Evolutionary conservation across 371 early-diverging fungal genomes (phyloP).

Genomic region (Chytridium lagenaria): DNA sequence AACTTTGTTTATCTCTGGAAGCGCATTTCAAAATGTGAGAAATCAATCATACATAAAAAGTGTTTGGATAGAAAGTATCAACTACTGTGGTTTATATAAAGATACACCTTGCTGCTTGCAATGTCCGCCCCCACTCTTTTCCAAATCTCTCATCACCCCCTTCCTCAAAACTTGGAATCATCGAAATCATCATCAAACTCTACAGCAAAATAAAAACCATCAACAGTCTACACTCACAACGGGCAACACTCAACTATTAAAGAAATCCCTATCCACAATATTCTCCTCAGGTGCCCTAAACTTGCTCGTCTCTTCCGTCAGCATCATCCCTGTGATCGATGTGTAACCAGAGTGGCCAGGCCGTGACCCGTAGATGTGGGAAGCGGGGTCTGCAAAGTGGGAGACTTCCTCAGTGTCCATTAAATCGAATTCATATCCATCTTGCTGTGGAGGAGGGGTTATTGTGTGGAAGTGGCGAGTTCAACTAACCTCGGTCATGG

Average conservation of each 20-base stretch:
- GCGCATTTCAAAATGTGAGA: too few relatives aligned
- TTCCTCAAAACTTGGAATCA: neutral
- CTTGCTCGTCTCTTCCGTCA: slow-evolving; percentile 5
- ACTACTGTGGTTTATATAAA: too few relatives aligned
- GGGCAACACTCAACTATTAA: slow-evolving; percentile 29
- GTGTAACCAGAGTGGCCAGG: neutral
- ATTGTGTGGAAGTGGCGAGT: neutral
- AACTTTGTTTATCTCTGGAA: too few relatives aligned
- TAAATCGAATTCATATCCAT: slow-evolving; percentile 10
- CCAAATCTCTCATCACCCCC: too few relatives aligned
- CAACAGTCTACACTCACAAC: neutral
- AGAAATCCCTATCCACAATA: slow-evolving; percentile 34
- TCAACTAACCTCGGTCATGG: neutral
- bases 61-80: too few relatives aligned
- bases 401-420: slow-evolving; percentile 12
- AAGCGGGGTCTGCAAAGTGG: neutral
- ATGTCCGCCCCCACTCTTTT: too few relatives aligned
- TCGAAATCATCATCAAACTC: slow-evolving; percentile 37
- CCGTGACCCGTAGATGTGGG: neutral
- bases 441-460: slow-evolving; percentile 5
- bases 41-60: too few relatives aligned
- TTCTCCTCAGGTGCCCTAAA: slow-evolving; percentile 16
- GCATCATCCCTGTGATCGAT: neutral
- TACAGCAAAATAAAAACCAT: neutral
- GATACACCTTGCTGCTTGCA: too few relatives aligned